Evolutionary conservation across 371 early-diverging fungal species (phyloP).

Genomic region (Mucor piriformis): DNA sequence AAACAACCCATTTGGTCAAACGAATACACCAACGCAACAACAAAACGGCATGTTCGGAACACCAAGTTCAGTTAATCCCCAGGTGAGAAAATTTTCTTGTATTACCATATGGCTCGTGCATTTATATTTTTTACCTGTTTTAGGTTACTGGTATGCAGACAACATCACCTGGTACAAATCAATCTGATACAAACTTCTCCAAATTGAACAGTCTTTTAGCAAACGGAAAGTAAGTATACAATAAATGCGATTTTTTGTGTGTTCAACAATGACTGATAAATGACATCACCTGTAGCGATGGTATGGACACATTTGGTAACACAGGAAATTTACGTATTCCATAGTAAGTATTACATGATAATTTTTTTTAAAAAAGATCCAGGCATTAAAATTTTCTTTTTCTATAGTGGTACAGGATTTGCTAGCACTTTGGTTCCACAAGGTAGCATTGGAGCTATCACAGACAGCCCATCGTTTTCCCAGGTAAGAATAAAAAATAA

Average conservation of each 20-base stretch:
- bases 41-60: constrained; percentile 12
- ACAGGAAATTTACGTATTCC: constrained; percentile 56
- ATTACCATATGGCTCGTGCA: constrained; percentile 19
- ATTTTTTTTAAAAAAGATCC: background rate
- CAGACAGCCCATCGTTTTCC: constrained; percentile 16
- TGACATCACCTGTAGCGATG: constrained; percentile 26
- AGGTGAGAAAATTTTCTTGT: background rate
- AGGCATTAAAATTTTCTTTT: background rate
- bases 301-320: constrained; percentile 61
- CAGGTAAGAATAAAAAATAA: constrained; percentile 18
- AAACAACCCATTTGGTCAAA: constrained; percentile 17
- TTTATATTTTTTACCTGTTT: background rate
- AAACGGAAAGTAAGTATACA: constrained; percentile 24
- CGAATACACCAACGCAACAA: constrained; percentile 25
- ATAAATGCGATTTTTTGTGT: background rate
- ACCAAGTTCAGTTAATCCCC: constrained; percentile 1
- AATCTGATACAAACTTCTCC: constrained; percentile 12
- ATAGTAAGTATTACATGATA: constrained; percentile 32
- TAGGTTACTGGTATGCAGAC: constrained; percentile 12
- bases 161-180: background rate
- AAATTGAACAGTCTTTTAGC: constrained; percentile 19
- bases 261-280: background rate
- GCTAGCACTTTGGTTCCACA: constrained; percentile 33
- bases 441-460: constrained; percentile 5
- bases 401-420: constrained; percentile 39